These are phyloP conservation scores for Diaporthe vaccinii DNA, from an alignment of 2,329 filamentous ascomycete genomes.

Conservation along the genomic window DNA sequence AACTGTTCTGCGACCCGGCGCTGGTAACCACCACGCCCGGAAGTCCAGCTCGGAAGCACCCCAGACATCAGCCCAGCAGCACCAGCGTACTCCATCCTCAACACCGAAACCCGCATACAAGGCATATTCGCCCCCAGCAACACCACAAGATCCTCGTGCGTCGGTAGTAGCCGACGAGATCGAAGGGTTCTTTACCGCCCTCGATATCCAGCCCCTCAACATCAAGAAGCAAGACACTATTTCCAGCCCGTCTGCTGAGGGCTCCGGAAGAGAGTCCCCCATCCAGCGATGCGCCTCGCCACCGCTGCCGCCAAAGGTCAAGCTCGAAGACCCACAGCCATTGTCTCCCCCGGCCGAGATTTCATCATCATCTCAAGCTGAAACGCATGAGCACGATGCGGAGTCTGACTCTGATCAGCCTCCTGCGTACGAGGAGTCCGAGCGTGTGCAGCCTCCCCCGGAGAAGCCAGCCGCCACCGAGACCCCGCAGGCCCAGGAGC, in stretches of 20 bases:
- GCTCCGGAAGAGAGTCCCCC: constrained; percentile 9
- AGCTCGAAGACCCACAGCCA: constrained; percentile 15
- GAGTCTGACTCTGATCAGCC: constrained; percentile 12
- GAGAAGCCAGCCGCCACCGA: constrained; percentile 23
- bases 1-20: constrained; percentile 37
- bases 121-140: constrained; percentile 37
- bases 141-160: constrained; percentile 31
- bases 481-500: not conserved
- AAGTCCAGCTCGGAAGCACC: constrained; percentile 26
- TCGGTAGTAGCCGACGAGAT: constrained; percentile 36
- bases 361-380: not conserved
- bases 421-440: constrained; percentile 37
- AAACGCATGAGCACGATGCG: not conserved
- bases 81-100: not conserved
- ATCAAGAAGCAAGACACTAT: constrained; percentile 32
- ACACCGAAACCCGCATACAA: constrained; percentile 35
- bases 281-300: constrained; percentile 34
- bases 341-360: not conserved
- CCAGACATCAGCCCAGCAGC: not conserved
- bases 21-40: constrained; percentile 15
- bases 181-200: constrained; percentile 36
- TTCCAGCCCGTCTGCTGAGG: not conserved
- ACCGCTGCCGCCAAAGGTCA: constrained; percentile 39
- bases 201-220: constrained; percentile 34
- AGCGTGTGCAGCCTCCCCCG: constrained; percentile 31